Percentiles rank a stretch among this genome's conserved stretches.
Conservation (phyloP, 148 eudicot species). For the Camellia sinensis region DNA sequence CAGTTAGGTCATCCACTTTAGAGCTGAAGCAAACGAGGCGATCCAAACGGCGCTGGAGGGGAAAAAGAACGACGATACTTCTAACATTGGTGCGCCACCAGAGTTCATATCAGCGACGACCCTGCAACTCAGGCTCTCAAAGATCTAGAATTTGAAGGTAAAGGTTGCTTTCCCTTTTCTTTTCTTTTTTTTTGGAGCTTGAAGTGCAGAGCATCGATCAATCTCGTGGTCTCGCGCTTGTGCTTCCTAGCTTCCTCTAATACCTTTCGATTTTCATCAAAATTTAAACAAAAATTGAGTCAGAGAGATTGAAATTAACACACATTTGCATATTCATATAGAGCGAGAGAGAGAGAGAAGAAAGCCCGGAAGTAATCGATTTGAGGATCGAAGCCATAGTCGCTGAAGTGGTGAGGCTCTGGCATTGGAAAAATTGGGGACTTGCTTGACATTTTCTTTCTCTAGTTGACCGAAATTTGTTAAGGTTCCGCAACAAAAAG, state of each 20-base stretch:
- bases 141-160: too few species aligned
- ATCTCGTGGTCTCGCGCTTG: constrained; percentile 38
- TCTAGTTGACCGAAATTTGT: too few species aligned
- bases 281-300: neutral
- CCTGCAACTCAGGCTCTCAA: too few species aligned
- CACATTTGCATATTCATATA: neutral
- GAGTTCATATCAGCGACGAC: too few species aligned
- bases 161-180: too few species aligned
- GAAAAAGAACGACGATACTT: too few species aligned
- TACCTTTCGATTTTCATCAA: constrained; percentile 36
- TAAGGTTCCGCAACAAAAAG: too few species aligned
- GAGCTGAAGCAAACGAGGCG: too few species aligned
- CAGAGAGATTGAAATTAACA: neutral
- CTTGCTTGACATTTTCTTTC: constrained; percentile 34
- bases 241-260: constrained; percentile 81
- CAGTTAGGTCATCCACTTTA: too few species aligned
- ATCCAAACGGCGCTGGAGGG: too few species aligned
- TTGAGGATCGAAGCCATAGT: constrained; percentile 87
- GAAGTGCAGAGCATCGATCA: constrained; percentile 63
- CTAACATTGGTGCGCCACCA: too few species aligned
- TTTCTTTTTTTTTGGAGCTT: constrained; percentile 76
- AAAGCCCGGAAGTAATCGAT: constrained; percentile 84
- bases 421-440: constrained; percentile 58
- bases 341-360: neutral
- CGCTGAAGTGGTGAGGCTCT: constrained; percentile 75